Evolutionary conservation across 768 basidiomycete genomes (phyloP).

Genomic region (Lyophyllum atratum): DNA sequence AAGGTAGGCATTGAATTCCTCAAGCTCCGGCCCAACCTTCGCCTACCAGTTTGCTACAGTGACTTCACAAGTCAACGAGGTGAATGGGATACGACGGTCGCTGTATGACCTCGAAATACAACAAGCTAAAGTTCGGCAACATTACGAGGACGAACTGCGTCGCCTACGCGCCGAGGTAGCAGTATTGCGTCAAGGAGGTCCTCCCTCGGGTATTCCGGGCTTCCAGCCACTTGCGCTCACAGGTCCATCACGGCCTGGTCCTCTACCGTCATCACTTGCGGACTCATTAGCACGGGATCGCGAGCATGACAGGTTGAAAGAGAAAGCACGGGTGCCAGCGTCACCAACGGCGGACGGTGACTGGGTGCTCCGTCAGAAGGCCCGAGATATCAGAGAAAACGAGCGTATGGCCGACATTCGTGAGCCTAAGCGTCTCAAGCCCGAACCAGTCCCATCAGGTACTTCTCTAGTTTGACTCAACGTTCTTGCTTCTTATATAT

Average conservation of each 20-base stretch:
- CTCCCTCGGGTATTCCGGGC: conserved; percentile 20
- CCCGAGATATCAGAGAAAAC: conserved; percentile 16
- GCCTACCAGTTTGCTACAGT: conserved; percentile 41
- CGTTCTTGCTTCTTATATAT: background rate
- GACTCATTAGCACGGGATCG: conserved; percentile 13
- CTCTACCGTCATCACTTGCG: background rate
- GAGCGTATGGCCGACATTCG: conserved; percentile 38
- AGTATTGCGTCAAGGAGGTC: conserved; percentile 22
- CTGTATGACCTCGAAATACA: conserved; percentile 91
- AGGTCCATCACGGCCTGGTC: conserved; percentile 1
- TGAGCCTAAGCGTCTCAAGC: conserved; percentile 16
- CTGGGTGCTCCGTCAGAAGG: conserved; percentile 13
- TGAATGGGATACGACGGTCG: conserved; percentile 86
- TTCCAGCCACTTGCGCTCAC: conserved; percentile 13
- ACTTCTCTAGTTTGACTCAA: background rate
- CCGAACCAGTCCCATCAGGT: conserved; percentile 11
- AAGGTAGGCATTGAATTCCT: conserved; percentile 54
- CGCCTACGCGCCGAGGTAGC: conserved; percentile 72
- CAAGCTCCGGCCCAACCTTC: background rate
- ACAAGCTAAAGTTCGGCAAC: conserved; percentile 82
- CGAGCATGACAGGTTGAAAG: conserved; percentile 38
- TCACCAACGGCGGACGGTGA: conserved; percentile 21
- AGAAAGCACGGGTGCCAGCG: conserved; percentile 18
- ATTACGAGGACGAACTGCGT: conserved; percentile 84
- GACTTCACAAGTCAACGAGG: conserved; percentile 82